Evolutionary conservation across 176 grass and related monocot species (phyloP).

Genomic region (Aegilops longissima): DNA sequence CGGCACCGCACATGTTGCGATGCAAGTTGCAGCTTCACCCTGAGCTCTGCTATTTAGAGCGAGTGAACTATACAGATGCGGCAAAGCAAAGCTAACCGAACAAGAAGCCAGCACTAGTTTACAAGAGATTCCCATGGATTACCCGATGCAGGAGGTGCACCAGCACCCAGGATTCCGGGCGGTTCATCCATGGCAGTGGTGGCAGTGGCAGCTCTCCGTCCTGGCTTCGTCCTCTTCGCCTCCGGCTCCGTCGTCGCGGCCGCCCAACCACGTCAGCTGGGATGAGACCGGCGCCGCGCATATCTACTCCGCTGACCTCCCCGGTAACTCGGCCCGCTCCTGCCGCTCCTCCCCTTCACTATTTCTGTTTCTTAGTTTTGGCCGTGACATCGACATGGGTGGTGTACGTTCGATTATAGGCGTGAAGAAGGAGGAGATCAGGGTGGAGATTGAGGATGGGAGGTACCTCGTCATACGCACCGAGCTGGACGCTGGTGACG

Average conservation of each 20-base stretch:
- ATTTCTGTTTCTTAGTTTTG: neutral
- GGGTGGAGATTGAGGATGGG: constrained; percentile 76
- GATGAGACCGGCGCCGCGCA: constrained; percentile 64
- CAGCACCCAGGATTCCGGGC: neutral
- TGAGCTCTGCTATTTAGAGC: constrained; percentile 3
- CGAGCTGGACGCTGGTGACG: constrained; percentile 25
- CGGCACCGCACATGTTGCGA: neutral
- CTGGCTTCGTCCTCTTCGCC: neutral
- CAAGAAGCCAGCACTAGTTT: neutral
- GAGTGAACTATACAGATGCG: neutral
- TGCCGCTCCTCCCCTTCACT: neutral
- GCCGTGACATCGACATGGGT: neutral
- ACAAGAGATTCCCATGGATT: constrained; percentile 29
- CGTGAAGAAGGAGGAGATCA: constrained; percentile 75
- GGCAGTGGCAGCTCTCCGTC: constrained; percentile 45
- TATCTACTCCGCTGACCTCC: constrained; percentile 59
- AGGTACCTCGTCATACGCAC: constrained; percentile 78
- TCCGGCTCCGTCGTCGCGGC: neutral
- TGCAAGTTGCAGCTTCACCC: neutral
- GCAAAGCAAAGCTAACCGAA: neutral
- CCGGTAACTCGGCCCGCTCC: constrained; percentile 36
- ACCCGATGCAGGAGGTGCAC: constrained; percentile 24
- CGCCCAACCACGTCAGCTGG: constrained; percentile 61
- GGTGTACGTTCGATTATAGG: constrained; percentile 25
- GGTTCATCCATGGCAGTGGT: constrained; percentile 16